phyloP scores from a whole-genome alignment of 176 grass and related monocot species.

The Hordeum marinum region DNA sequence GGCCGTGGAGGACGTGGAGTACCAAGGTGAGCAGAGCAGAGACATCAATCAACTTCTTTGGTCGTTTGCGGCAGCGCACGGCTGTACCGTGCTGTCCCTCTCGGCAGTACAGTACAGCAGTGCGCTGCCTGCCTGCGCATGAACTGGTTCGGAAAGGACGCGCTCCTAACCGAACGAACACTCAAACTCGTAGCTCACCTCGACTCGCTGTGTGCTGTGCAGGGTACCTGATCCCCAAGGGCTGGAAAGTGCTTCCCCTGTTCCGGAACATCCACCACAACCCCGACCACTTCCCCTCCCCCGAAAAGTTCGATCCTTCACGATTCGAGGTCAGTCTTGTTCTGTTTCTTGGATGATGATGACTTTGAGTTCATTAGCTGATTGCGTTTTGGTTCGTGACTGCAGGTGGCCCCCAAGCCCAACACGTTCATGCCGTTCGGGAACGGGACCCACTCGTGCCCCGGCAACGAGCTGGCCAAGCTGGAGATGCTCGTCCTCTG shows the following conservation, averaged over 20 bases:
- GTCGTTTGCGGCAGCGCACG: not conserved
- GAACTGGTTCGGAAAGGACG: constrained; percentile 49
- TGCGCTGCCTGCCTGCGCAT: constrained; percentile 18
- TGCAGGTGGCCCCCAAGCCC: constrained; percentile 81
- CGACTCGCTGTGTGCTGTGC: not conserved
- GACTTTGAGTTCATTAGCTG: not conserved
- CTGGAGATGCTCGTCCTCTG: constrained; percentile 95
- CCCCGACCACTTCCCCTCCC: constrained; percentile 72
- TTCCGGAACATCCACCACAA: constrained; percentile 99
- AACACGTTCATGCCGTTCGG: constrained; percentile 99
- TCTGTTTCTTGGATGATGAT: not conserved
- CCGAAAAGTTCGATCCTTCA: constrained; percentile 94
- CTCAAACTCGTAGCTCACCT: not conserved
- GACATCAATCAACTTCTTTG: not conserved
- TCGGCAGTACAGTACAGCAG: not conserved
- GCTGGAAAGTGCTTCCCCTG: constrained; percentile 95
- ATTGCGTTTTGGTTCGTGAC: not conserved
- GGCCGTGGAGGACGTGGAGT: constrained; percentile 95
- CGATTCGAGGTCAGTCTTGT: constrained; percentile 66
- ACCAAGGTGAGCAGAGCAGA: constrained; percentile 50
- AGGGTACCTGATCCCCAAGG: constrained; percentile 99
- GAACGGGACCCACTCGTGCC: constrained; percentile 95
- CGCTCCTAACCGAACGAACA: constrained; percentile 1
- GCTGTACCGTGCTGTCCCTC: constrained; percentile 1
- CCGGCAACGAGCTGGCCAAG: constrained; percentile 96